Conservation (phyloP, 169 alveolate genomes). For the Theileria annulata region DNA sequence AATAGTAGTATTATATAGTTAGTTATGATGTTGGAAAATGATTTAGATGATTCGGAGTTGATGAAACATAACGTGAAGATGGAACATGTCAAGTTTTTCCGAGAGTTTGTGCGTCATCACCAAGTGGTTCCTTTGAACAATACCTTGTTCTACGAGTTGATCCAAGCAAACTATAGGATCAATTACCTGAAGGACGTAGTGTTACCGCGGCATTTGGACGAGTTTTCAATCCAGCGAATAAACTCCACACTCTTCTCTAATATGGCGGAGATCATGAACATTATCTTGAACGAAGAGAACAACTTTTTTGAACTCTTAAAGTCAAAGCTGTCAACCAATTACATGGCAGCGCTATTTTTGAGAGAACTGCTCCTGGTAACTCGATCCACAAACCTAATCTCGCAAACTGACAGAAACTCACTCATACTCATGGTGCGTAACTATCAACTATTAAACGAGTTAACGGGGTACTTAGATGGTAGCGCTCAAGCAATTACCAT, state of each 20-base stretch:
- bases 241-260: conserved; percentile 63
- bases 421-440: conserved; percentile 56
- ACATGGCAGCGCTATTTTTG: conserved; percentile 58
- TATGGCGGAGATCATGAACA: conserved; percentile 70
- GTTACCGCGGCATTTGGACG: conserved; percentile 77
- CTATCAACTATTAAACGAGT: conserved; percentile 62
- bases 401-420: conserved; percentile 63
- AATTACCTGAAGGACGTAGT: conserved; percentile 77
- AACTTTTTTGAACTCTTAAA: conserved; percentile 49
- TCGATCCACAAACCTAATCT: conserved; percentile 40
- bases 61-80: conserved; percentile 43
- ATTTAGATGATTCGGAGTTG: conserved; percentile 50
- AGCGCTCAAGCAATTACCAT: conserved; percentile 41
- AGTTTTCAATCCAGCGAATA: conserved; percentile 72
- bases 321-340: conserved; percentile 51
- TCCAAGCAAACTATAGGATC: conserved; percentile 65
- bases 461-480: conserved; percentile 55
- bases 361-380: conserved; percentile 59
- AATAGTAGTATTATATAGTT: no score
- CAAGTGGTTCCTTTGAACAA: conserved; percentile 45
- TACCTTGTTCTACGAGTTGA: conserved; percentile 42
- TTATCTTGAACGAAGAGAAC: conserved; percentile 60
- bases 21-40: no score
- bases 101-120: conserved; percentile 47
- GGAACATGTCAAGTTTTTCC: conserved; percentile 64